phyloP scores from a whole-genome alignment of 1,139 yeast genomes.

The Suhomyces guaymorum region DNA sequence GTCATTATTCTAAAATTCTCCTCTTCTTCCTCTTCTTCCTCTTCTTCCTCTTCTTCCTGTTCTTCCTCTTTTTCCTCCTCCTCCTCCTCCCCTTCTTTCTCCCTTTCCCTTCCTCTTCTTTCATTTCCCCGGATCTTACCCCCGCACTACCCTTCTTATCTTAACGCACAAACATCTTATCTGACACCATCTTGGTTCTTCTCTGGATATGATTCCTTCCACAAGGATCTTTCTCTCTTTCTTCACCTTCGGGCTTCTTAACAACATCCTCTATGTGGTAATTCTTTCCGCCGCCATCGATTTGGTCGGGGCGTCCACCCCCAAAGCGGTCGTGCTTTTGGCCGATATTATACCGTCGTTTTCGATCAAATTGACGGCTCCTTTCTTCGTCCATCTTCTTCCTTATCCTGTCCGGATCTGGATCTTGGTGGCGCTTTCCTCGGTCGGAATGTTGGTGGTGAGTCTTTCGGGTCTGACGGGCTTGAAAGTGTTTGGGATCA shows the following conservation, averaged over 20 bases:
- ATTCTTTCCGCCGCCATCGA: constrained; percentile 91
- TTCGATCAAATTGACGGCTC: constrained; percentile 67
- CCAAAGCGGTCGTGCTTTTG: constrained; percentile 81
- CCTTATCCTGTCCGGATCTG: constrained; percentile 60
- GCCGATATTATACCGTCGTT: constrained; percentile 90
- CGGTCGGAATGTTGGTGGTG: constrained; percentile 74
- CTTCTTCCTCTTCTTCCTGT: no score
- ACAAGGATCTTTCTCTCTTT: constrained; percentile 51
- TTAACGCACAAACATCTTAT: not conserved
- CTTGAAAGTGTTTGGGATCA: constrained; percentile 64
- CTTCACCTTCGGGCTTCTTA: constrained; percentile 82
- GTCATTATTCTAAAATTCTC: no score
- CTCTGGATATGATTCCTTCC: no score
- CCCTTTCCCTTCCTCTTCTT: no score
- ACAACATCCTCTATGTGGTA: constrained; percentile 88
- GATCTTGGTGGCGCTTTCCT: constrained; percentile 57
- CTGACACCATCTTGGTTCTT: no score
- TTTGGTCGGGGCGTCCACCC: constrained; percentile 77
- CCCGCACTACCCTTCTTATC: not conserved
- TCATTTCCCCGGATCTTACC: no score
- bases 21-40: no score
- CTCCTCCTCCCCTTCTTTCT: no score
- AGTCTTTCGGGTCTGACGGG: constrained; percentile 42
- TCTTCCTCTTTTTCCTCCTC: no score
- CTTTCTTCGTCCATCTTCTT: constrained; percentile 71